phyloP scores from a whole-genome alignment of 2,329 filamentous ascomycete genomes.

The Aspergillus sp. region DNA sequence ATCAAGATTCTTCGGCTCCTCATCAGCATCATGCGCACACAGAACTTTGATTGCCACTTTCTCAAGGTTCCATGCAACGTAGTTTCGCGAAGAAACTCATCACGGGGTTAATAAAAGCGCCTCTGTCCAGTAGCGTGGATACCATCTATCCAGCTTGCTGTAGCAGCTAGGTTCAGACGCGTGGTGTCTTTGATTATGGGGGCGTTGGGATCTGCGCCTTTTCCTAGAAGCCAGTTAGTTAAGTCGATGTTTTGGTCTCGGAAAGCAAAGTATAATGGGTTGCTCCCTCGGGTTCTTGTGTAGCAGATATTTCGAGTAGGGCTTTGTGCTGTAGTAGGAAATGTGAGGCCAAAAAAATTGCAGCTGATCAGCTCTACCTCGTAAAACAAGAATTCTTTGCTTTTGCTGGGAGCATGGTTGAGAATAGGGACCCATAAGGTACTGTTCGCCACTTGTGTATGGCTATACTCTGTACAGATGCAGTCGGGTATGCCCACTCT shows the following conservation, averaged over 20 bases:
- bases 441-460: no score
- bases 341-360: no score
- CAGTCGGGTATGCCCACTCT: no score
- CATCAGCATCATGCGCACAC: not conserved
- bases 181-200: constrained; percentile 3
- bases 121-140: not conserved
- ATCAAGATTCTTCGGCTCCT: not conserved
- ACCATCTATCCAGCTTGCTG: constrained; percentile 2
- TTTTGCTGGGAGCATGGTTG: no score
- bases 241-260: not conserved
- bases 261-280: not conserved
- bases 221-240: not conserved
- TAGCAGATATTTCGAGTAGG: not conserved
- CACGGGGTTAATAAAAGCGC: constrained; percentile 1
- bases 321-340: not conserved
- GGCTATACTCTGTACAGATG: no score
- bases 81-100: constrained; percentile 4
- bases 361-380: no score
- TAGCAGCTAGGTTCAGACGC: constrained; percentile 4
- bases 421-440: no score
- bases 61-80: constrained; percentile 4
- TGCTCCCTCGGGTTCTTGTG: not conserved
- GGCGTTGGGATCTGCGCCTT: constrained; percentile 3
- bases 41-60: not conserved
- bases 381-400: no score